phyloP scores from a whole-genome alignment of 2,329 filamentous ascomycete species.

The Fusarium sp. region DNA sequence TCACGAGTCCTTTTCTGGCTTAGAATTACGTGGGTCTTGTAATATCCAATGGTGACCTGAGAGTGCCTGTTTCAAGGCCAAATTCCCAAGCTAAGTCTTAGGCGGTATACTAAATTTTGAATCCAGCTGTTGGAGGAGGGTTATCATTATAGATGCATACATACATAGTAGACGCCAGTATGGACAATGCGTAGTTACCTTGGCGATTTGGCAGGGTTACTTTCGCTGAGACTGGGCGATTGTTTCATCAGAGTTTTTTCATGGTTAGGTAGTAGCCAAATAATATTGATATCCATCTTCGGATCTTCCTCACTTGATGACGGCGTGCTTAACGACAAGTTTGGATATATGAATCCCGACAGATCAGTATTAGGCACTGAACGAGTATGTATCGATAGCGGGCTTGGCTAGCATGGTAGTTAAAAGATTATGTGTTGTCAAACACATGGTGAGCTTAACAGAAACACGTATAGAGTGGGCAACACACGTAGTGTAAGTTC shows the following conservation, averaged over 20 bases:
- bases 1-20: slow-evolving; percentile 35
- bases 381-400: neutral
- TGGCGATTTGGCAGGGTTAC: neutral
- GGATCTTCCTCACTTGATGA: neutral
- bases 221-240: neutral
- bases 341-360: neutral
- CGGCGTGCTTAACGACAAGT: no score
- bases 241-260: no score
- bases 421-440: neutral
- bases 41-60: slow-evolving; percentile 24
- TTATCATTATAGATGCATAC: neutral
- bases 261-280: neutral
- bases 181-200: neutral
- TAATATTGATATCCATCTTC: neutral
- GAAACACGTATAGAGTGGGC: neutral
- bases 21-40: slow-evolving; percentile 10
- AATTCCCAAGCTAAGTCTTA: slow-evolving; percentile 7
- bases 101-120: neutral
- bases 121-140: neutral
- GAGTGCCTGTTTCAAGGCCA: slow-evolving; percentile 29
- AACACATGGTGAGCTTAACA: neutral
- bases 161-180: neutral
- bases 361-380: neutral
- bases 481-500: neutral
- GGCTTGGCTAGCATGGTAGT: neutral